phyloP scores from a whole-genome alignment of 495 filamentous ascomycete genomes.

The Echria macrotheca region DNA sequence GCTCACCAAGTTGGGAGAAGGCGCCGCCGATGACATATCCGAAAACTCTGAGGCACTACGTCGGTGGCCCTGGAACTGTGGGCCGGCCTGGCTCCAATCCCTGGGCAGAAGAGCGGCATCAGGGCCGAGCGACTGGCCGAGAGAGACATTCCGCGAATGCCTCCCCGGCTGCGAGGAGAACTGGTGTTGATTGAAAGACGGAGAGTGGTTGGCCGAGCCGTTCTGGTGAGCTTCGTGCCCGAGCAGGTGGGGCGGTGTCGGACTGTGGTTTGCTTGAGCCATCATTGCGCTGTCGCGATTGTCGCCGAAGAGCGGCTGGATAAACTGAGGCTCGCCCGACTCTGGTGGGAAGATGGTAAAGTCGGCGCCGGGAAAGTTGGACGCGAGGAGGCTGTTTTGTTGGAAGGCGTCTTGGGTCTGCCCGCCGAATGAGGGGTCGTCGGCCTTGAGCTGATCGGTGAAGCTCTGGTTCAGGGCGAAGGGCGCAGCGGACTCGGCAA shows the following conservation, averaged over 20 bases:
- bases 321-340: constrained; percentile 39
- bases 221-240: constrained; percentile 53
- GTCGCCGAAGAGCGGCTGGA: constrained; percentile 45
- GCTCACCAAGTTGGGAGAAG: constrained; percentile 74
- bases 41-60: constrained; percentile 87
- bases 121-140: constrained; percentile 81
- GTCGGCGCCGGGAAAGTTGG: constrained; percentile 43
- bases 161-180: constrained; percentile 47
- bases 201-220: constrained; percentile 52
- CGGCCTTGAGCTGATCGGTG: constrained; percentile 30
- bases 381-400: constrained; percentile 27
- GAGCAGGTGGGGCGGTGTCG: constrained; percentile 66
- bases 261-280: constrained; percentile 53
- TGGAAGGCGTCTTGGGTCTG: constrained; percentile 23
- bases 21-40: constrained; percentile 71
- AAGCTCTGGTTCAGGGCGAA: constrained; percentile 40
- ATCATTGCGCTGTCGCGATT: constrained; percentile 58
- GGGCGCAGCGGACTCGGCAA: constrained; percentile 27
- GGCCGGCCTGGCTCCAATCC: constrained; percentile 64
- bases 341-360: constrained; percentile 48
- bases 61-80: constrained; percentile 71
- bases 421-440: constrained; percentile 29
- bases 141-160: constrained; percentile 74
- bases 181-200: constrained; percentile 52
- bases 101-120: constrained; percentile 64